Percentiles rank a stretch among this genome's conserved stretches.
Conservation (phyloP, 768 basidiomycete species). For the Tulasnella calospora region DNA sequence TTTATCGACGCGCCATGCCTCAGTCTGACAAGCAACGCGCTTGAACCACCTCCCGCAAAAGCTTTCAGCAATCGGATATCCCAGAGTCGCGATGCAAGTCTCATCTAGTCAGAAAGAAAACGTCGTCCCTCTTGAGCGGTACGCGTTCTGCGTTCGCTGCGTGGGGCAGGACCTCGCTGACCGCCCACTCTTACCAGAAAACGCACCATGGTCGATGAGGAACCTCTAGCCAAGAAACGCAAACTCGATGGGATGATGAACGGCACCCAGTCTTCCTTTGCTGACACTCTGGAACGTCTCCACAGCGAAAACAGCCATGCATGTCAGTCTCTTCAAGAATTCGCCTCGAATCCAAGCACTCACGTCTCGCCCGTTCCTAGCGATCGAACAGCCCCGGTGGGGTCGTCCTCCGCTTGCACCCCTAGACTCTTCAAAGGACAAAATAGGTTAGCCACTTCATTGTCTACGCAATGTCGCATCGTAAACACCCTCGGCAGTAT, state of each 20-base stretch:
- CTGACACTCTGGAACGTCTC: conserved; percentile 58
- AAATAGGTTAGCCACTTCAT: conserved; percentile 52
- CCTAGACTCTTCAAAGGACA: conserved; percentile 57
- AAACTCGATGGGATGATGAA: conserved; percentile 21
- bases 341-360: background rate
- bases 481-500: conserved; percentile 48
- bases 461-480: background rate
- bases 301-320: conserved; percentile 51
- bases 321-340: background rate
- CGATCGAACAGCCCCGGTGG: conserved; percentile 56
- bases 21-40: background rate
- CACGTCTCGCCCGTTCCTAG: conserved; percentile 6
- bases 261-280: conserved; percentile 44
- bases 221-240: conserved; percentile 19
- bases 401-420: conserved; percentile 53
- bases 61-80: background rate
- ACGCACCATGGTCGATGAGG: background rate
- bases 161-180: background rate
- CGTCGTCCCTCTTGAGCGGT: conserved; percentile 22
- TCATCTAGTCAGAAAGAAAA: conserved; percentile 16
- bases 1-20: background rate
- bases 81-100: background rate
- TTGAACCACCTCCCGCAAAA: background rate
- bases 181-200: background rate
- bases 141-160: background rate